Base-by-base conservation (phyloP, 202 grass and related monocot genomes). In the Carex arenaria region DNA sequence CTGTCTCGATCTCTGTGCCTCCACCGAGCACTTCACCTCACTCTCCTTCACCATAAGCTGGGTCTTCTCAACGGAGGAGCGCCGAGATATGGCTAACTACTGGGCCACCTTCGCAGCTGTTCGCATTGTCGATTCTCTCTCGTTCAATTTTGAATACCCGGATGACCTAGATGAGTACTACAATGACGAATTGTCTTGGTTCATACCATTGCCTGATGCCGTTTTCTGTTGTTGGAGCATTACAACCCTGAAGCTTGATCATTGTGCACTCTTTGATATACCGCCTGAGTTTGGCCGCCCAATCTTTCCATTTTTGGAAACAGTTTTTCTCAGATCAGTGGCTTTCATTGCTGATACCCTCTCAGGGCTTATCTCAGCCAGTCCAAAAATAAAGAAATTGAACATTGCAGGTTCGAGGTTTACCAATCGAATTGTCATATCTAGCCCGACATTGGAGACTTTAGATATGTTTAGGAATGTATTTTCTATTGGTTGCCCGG, bases 391-490 rank as follows among this genome's bases (percentile, higher is more conserved):
- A 36, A 73, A 73, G 38, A 73, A 43, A 42, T 73, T 73, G 34
- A 73, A 73, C 20, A 45, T 73, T 73, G 69, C 38, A 19, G 69
- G 69, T 42, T 42, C 69, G 3, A 73, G 34, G 32, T 51, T 73
- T 45, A 73, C 31, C 20, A 31, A 73, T 73, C 32, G 17, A 12
- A 73, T 73, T 22, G 38, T 73, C 49, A 47, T 73, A 42, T 73
- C 69, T 36, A 73, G 69, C 8, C 45, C 69, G 34, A 73, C 69
- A 51, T 45, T 73, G 69, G 69, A 73, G 18, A 43, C 17, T 18
- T 73, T 73, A 47, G 69, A 73, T 73, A 12, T 73, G 69, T 73
- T 51, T 73, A 73, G 19, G n/a, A 73, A 73, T 45, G 69, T 73
- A 45, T 22, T 73, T 51, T 4, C 2, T 73, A 20, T 73, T 15